Evolutionary conservation across 1,139 yeast genomes (phyloP).

Genomic region (Taphrina wiesneri): DNA sequence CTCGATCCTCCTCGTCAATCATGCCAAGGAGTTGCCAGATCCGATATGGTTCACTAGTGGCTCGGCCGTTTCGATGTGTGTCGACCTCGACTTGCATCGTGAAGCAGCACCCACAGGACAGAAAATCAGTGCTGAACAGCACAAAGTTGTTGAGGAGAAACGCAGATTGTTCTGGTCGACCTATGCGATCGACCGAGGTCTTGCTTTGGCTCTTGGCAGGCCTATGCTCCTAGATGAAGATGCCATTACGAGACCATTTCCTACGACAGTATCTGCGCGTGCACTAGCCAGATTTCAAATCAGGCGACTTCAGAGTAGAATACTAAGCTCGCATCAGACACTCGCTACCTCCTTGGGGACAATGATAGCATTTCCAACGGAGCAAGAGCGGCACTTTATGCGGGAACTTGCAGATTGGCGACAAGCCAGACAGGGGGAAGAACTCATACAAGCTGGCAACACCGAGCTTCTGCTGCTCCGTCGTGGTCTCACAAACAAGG

Average conservation of each 20-base stretch:
- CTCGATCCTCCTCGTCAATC: slow-evolving; percentile 8
- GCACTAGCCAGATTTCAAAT: slow-evolving; percentile 19
- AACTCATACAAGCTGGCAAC: slow-evolving; percentile 21
- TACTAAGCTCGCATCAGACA: slow-evolving; percentile 1
- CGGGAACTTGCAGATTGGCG: background rate
- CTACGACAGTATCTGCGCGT: background rate
- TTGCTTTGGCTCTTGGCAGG: slow-evolving; percentile 11
- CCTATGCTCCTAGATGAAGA: background rate
- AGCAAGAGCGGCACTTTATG: background rate
- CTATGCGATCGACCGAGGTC: slow-evolving; percentile 25
- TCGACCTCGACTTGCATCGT: slow-evolving; percentile 16
- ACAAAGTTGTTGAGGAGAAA: background rate
- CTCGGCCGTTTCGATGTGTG: slow-evolving; percentile 11
- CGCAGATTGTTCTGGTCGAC: slow-evolving; percentile 25
- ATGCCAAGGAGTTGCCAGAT: slow-evolving; percentile 15
- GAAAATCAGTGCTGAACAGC: background rate
- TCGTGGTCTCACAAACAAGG: background rate
- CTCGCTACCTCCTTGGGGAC: background rate
- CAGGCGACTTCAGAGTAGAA: slow-evolving; percentile 20
- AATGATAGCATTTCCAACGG: background rate
- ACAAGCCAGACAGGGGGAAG: background rate
- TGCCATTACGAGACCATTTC: slow-evolving; percentile 18
- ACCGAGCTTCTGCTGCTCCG: slow-evolving; percentile 12
- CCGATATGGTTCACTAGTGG: slow-evolving; percentile 25
- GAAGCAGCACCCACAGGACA: background rate